Percentiles rank a stretch among this genome's conserved stretches.
Evolutionary conservation across 2,329 filamentous ascomycete species (phyloP).

Genomic region (Dothideomycetes sp.): DNA sequence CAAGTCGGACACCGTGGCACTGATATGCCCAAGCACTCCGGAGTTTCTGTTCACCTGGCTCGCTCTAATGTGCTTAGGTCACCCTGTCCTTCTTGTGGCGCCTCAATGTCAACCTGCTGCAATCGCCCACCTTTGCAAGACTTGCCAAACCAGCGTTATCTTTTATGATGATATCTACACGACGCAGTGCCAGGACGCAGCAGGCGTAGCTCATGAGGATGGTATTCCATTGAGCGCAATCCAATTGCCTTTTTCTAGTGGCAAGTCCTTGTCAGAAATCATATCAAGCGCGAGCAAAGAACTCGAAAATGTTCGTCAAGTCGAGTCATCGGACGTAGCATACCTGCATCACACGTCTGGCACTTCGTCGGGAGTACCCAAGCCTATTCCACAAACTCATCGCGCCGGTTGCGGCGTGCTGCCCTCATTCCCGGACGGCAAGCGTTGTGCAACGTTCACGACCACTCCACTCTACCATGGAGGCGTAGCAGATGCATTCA

Average conservation of each 20-base stretch:
- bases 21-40: slow-evolving; percentile 48
- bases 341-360: slow-evolving; percentile 58
- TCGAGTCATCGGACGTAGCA: slow-evolving; percentile 36
- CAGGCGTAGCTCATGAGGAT: slow-evolving; percentile 15
- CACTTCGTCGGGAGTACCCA: slow-evolving; percentile 54
- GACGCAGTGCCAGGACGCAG: slow-evolving; percentile 25
- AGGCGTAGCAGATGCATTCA: slow-evolving; percentile 53
- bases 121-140: slow-evolving; percentile 45
- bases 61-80: slow-evolving; percentile 47
- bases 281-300: not conserved
- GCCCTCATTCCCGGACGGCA: slow-evolving; percentile 35
- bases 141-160: slow-evolving; percentile 35
- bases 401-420: slow-evolving; percentile 47
- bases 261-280: slow-evolving; percentile 2
- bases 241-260: slow-evolving; percentile 15
- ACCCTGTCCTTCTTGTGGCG: slow-evolving; percentile 49
- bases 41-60: slow-evolving; percentile 54
- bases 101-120: slow-evolving; percentile 38
- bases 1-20: slow-evolving; percentile 34
- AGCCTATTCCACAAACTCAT: slow-evolving; percentile 53
- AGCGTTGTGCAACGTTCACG: slow-evolving; percentile 46
- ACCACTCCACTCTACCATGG: slow-evolving; percentile 60
- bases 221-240: slow-evolving; percentile 13
- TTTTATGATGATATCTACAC: slow-evolving; percentile 38
- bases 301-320: slow-evolving; percentile 3